Base-by-base conservation (phyloP, 106 monocot genomes). In the Allium cepa region DNA sequence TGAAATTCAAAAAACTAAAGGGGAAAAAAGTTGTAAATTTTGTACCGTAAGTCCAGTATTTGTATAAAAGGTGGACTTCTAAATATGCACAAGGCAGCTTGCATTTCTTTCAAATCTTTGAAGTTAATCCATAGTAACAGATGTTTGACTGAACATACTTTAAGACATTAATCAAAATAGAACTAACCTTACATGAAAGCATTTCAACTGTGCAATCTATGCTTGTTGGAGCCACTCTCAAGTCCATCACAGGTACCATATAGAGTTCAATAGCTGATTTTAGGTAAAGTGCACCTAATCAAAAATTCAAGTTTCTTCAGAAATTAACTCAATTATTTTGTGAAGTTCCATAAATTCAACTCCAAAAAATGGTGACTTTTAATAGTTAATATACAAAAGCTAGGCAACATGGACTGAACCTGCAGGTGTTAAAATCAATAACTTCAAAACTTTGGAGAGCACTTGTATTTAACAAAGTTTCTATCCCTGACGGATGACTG, bases 201-300 rank as follows among this genome's bases (percentile, higher is more conserved):
- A 95, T 77, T 73, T 95, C 95, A 28, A 95, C 85, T 0, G 78
- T 86, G 81, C 94, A 95, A 62, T 85, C 83, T 8, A 75, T 64
- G 7, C 63, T 65, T 10, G 87, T 81, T 3, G 79, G 77, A 28
- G 67, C 75, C 46, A 95, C 87, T 9, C 85, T 72, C 59, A 95
- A 70, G 57, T 88, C 88, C 11, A 86, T 8, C 52, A 95, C 87
- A 17, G 95, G 95, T 8, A 81, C 70, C 9, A 88, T 85, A 69
- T 91, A 56, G 86, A 80, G 9, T 77, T 78, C 47, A 95, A 56
- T 48, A 95, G 81, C 26, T 74, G 66, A 48, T 77, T 56, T 60
- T 77, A 11, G 76, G 79, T 70, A 95, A 73, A 70, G 79, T 84
- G 70, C 95, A 95, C 79, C 91, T 90, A 80, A 26, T 66, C 62